Conservation (phyloP, 805 yeast genomes). For the Starmerella vitae region DNA sequence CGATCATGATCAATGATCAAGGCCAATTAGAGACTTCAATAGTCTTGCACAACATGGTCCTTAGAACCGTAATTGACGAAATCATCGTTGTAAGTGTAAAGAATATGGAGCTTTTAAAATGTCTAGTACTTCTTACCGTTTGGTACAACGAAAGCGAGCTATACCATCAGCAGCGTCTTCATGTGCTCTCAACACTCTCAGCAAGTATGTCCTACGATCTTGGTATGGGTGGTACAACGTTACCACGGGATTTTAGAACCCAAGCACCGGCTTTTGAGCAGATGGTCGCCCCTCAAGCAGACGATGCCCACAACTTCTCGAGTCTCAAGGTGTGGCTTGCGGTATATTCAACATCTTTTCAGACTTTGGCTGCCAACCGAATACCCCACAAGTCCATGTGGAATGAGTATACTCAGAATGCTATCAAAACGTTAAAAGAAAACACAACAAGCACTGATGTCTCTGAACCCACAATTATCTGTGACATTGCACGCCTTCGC, state of each 20-base stretch:
- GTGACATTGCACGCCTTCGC: conserved; percentile 41
- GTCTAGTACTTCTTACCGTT: conserved; percentile 44
- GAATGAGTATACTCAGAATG: conserved; percentile 45
- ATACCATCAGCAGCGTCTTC: conserved; percentile 65
- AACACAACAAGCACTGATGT: neutral
- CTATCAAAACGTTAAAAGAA: conserved; percentile 35
- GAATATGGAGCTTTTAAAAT: conserved; percentile 50
- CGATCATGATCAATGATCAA: conserved; percentile 29
- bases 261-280: conserved; percentile 21
- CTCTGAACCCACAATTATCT: conserved; percentile 9
- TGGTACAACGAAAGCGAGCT: conserved; percentile 83
- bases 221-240: conserved; percentile 46
- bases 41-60: conserved; percentile 23
- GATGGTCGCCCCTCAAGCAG: conserved; percentile 30
- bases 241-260: conserved; percentile 9
- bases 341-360: conserved; percentile 15
- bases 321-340: conserved; percentile 36
- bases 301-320: conserved; percentile 34
- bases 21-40: conserved; percentile 19
- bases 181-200: conserved; percentile 51
- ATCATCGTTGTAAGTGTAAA: conserved; percentile 58
- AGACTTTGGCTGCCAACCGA: conserved; percentile 41
- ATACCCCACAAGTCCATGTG: conserved; percentile 39
- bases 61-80: conserved; percentile 33
- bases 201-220: conserved; percentile 60